Base-by-base conservation (phyloP, 768 basidiomycete genomes). In the Sporobolomyces pararoseus region DNA sequence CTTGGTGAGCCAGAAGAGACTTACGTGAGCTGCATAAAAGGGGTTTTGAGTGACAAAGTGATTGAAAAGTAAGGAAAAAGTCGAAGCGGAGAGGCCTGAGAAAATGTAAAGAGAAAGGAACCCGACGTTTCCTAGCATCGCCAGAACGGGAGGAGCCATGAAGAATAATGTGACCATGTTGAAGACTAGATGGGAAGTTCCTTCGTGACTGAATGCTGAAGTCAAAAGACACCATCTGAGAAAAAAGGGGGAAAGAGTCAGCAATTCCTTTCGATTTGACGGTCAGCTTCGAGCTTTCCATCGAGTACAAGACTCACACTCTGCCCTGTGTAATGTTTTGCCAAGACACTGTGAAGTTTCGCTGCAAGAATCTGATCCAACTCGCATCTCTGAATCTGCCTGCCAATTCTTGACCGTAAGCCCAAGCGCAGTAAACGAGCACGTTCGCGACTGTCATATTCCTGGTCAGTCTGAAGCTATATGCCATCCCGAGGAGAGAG, bases 201-300 rank as follows among this genome's bases (percentile, higher is more conserved):
- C 63, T 14, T 68, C 66, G 54, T 72, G 71, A 4, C 89, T 89
- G 81, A 92, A 91, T 68, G 82, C 83, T 23, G 84, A 81, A 0
- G 89, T 88, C 14, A 90, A 72, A 31, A 86, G 80, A 0, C 88
- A 89, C 88, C 89, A 91, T 77, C 90, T 91, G 63, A 19, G n/a
- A 27, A 19, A 47, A 35, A 21, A 19, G 2, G n/a, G 23, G 42
- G 55, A 35, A 16, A 25, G 19, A 23, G 35, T 54, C 55, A 29
- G 49, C 60, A 23, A 39, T 31, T 21, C 16, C 50, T 21, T 44
- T 23, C 65, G 57, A 49, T 32, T 21, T n/a, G n/a, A n/a, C 39
- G 39, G 10, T 42, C 39, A 42, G 17, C 39, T 42, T 42, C 9
- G 39, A 9, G 10, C 39, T 42, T 57, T n/a, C 47, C 6, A 17